Evolutionary conservation across 1,139 yeast species (phyloP), one percentile per base, ranked within the genome.

Genomic region (Nakaseomyces sp.): DNA sequence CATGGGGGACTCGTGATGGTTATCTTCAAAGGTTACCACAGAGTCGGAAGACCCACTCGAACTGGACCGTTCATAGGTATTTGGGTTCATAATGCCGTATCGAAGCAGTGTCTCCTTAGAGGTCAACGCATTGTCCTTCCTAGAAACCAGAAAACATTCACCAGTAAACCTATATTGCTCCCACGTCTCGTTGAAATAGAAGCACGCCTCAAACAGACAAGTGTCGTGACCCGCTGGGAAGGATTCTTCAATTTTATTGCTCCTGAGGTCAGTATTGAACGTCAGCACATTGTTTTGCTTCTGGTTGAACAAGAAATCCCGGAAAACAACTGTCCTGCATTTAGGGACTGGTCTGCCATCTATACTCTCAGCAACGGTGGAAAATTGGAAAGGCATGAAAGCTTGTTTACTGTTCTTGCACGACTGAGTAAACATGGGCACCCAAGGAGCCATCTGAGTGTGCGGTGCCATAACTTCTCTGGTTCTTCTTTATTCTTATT

Each of bases 161-260:
- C 95, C 95, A 44, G 79, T 72, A 50, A 86, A 69, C 53, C 95
- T 69, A 58, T 81, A 81, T 65, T 85, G 95, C 57, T 75, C 80
- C 57, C 73, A 73, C 24, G 74, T 63, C 30, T 68, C 68, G 13
- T 71, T 73, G 56, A 84, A 81, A 67, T 83, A 82, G 58, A 83
- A 84, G 46, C 86, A 84, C 2, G 88, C 85, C 65, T 85, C 94
- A 58, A 77, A 80, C 45, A 47, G 49, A 12, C 53, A 48, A 9
- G 50, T 37, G n/a, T 41, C 70, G 66, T 50, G 79, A 54, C 74
- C 20, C 57, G 51, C 13, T 59, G 49, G 44, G 80, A 64, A 45
- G 15, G 47, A 43, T 56, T 83, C 85, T 19, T 66, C 63, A 54
- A 73, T 73, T 61, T 86, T 86, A 42, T 66, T 66, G 72, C 82